Conservation (phyloP, 2,329 filamentous ascomycete species). For the Clonostachys byssicola region DNA sequence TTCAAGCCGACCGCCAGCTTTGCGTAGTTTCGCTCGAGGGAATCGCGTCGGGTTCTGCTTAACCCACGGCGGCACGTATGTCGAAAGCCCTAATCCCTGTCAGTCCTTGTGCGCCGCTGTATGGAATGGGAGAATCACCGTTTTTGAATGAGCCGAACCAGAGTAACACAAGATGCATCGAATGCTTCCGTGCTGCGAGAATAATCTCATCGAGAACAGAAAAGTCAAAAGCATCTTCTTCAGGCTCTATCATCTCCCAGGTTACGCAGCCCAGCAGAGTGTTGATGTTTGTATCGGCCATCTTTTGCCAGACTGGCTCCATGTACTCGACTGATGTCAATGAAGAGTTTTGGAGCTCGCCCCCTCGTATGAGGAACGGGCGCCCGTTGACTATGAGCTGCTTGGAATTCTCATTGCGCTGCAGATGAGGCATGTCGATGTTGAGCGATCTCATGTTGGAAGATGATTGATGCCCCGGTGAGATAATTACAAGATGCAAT, state of each 20-base stretch:
- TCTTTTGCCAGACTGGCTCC: conserved; percentile 18
- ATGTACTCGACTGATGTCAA: conserved; percentile 24
- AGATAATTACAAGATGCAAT: no score
- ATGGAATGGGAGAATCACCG: conserved; percentile 10
- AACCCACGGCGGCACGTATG: conserved; percentile 26
- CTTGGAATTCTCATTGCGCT: neutral
- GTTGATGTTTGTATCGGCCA: conserved; percentile 25
- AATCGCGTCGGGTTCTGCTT: conserved; percentile 26
- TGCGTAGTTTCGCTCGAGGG: conserved; percentile 16
- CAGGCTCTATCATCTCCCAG: conserved; percentile 29
- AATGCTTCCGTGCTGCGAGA: conserved; percentile 18
- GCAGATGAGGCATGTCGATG: neutral
- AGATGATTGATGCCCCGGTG: no score
- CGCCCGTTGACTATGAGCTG: conserved; percentile 29
- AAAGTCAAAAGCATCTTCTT: conserved; percentile 26
- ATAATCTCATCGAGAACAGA: conserved; percentile 24
- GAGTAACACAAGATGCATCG: conserved; percentile 26
- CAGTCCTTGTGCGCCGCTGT: neutral
- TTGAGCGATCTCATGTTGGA: no score
- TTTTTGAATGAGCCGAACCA: conserved; percentile 35
- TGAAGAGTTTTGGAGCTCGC: conserved; percentile 29
- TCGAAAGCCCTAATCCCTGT: conserved; percentile 10
- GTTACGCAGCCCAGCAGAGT: conserved; percentile 27
- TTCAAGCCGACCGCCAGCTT: neutral
- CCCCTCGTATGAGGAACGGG: conserved; percentile 26